Base-by-base conservation (phyloP, 2,329 filamentous ascomycete genomes). In the Epichloe festucae region DNA sequence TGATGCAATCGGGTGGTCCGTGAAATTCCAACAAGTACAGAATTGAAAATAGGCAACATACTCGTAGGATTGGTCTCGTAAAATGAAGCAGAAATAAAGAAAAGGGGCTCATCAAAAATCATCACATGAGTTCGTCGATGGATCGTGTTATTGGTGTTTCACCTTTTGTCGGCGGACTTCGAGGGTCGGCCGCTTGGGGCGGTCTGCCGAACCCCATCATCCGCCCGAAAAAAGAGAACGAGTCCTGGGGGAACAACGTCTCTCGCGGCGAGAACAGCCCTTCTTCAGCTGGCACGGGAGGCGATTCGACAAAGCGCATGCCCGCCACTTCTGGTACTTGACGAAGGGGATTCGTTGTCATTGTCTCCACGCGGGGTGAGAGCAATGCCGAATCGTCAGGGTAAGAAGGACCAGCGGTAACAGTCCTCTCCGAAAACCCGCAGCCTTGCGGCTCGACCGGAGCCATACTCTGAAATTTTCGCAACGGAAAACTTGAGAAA, bases 91-190 rank as follows among this genome's bases (percentile, higher is more conserved):
- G 27, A 45, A 31, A 10, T 3, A 17, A n/a, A 27, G 19, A 31
- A 23, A 27, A 11, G 42, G 19, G n/a, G 17, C 21, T 38, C 41
- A 15, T 51, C 21, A 14, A 48, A n/a, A 42, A 40, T 54, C 49
- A 50, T 73, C 74, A 89, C 66, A 90, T 71, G 49, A 89, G 73
- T 61, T 89, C 85, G 63, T 87, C 84, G 60, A 91, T 91, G 53
- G 84, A 89, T 52, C 86, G 75, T 49, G 82, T 80, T 54, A 91
- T 89, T 3, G 86, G 84, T 53, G 80, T 81, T 63, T 85, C 84
- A 40, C 86, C 85, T 60, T 78, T 80, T 12, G 84, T 86, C 0
- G 85, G 83, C 15, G 86, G 86, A 63, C 85, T 89, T 58, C 87
- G 72, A 14, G 87, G 87, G 62, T 90, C 85, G 14, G 72, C 73